Conservation (phyloP, 2,329 filamentous ascomycete genomes). For the Diplodia corticola region DNA sequence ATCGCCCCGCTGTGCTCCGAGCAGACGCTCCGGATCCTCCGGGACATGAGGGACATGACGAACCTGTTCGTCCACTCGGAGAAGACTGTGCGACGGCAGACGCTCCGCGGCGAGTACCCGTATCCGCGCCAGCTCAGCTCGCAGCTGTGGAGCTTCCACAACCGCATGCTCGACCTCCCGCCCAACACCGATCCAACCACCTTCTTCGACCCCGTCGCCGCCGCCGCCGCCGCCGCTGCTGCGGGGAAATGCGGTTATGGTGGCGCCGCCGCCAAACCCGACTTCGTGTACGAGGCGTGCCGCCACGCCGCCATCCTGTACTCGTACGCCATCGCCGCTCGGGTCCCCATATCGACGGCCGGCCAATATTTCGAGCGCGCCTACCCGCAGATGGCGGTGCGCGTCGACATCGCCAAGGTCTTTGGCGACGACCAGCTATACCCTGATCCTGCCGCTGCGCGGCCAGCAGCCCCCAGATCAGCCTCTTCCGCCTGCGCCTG, state of each 20-base stretch:
- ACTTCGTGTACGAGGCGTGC: conserved; percentile 20
- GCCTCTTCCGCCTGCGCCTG: neutral
- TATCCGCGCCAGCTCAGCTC: conserved; percentile 5
- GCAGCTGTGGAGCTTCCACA: conserved; percentile 11
- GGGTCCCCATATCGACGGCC: conserved; percentile 20
- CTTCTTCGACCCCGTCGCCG: neutral
- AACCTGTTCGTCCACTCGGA: conserved; percentile 11
- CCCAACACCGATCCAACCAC: neutral
- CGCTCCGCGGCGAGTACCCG: neutral
- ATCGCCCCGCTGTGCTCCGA: conserved; percentile 9
- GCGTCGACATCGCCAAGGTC: neutral
- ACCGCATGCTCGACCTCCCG: conserved; percentile 12
- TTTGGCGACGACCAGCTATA: neutral
- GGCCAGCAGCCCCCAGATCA: neutral
- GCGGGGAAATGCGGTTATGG: neutral
- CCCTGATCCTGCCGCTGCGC: neutral
- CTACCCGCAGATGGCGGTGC: conserved; percentile 7
- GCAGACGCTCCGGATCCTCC: conserved; percentile 6
- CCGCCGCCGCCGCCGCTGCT: neutral
- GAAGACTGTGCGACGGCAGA: neutral
- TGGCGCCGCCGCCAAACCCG: neutral
- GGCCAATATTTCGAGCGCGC: conserved; percentile 15
- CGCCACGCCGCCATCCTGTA: conserved; percentile 21
- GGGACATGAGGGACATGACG: conserved; percentile 19
- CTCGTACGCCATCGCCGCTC: conserved; percentile 18